Evolutionary conservation across 2,329 filamentous ascomycete genomes (phyloP).

Genomic region (Hymenoscyphus fructigenus): DNA sequence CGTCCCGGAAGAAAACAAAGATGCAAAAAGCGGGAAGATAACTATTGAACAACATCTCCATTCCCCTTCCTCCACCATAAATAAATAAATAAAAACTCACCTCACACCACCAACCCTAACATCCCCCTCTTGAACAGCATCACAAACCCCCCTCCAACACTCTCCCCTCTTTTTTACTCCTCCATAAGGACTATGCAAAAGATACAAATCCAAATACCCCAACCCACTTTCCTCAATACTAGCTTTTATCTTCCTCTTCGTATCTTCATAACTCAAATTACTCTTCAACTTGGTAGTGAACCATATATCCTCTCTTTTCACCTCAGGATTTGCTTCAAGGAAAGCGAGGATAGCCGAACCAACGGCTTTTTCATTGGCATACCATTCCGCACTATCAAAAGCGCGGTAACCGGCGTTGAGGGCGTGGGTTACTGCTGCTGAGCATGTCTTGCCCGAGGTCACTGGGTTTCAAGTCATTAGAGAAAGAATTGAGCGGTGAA

Average conservation of each 20-base stretch:
- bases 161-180: conserved; percentile 62
- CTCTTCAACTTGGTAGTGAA: conserved; percentile 77
- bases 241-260: conserved; percentile 63
- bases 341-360: conserved; percentile 64
- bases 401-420: conserved; percentile 53
- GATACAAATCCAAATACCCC: conserved; percentile 76
- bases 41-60: background rate
- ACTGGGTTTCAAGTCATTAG: too few relatives aligned
- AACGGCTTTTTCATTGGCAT: conserved; percentile 68
- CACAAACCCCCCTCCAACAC: conserved; percentile 75
- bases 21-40: background rate
- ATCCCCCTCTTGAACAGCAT: conserved; percentile 71
- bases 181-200: conserved; percentile 78
- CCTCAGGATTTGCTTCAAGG: conserved; percentile 48
- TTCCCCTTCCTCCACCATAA: too few relatives aligned
- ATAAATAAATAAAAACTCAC: conserved; percentile 44
- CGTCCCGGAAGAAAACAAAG: too few relatives aligned
- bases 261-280: conserved; percentile 62
- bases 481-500: too few relatives aligned
- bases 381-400: conserved; percentile 55
- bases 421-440: conserved; percentile 47
- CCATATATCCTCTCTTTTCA: conserved; percentile 69
- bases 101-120: conserved; percentile 71
- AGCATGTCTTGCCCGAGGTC: conserved; percentile 62
- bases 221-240: conserved; percentile 65